A percentile compares a stretch with the other conserved stretches of the same genome.
These are phyloP conservation scores for Liquidambar formosana DNA, from an alignment of 164 flowering plant species.

Conservation along the genomic window DNA sequence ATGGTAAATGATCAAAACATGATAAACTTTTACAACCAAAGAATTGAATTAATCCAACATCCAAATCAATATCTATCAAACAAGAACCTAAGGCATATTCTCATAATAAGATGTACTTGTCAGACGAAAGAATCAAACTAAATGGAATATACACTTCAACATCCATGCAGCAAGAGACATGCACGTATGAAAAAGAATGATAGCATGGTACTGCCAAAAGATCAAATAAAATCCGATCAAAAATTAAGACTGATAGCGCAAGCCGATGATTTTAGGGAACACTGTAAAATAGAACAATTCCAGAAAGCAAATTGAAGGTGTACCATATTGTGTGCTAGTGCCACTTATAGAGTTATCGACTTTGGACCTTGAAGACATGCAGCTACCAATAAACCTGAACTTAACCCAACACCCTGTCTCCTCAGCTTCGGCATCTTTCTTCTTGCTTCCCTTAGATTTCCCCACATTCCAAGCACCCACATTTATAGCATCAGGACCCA, in stretches of 20 bases:
- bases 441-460: constrained; percentile 22
- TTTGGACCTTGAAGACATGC: constrained; percentile 40
- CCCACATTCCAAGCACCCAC: constrained; percentile 29
- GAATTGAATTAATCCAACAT: neutral
- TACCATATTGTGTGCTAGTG: constrained; percentile 43
- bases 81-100: neutral
- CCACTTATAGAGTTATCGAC: constrained; percentile 42
- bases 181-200: neutral
- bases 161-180: neutral
- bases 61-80: neutral
- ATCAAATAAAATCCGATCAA: neutral
- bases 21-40: neutral
- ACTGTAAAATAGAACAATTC: neutral
- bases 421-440: constrained; percentile 24
- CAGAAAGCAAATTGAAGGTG: neutral
- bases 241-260: too few relatives aligned
- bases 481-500: constrained; percentile 32
- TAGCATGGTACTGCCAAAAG: neutral
- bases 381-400: constrained; percentile 45
- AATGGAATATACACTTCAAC: neutral
- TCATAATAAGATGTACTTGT: neutral
- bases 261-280: neutral
- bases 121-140: neutral
- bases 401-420: constrained; percentile 42
- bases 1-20: neutral